These are phyloP conservation scores for Melanomma pulvis-pyrius DNA, from an alignment of 495 filamentous ascomycete species.

Conservation along the genomic window DNA sequence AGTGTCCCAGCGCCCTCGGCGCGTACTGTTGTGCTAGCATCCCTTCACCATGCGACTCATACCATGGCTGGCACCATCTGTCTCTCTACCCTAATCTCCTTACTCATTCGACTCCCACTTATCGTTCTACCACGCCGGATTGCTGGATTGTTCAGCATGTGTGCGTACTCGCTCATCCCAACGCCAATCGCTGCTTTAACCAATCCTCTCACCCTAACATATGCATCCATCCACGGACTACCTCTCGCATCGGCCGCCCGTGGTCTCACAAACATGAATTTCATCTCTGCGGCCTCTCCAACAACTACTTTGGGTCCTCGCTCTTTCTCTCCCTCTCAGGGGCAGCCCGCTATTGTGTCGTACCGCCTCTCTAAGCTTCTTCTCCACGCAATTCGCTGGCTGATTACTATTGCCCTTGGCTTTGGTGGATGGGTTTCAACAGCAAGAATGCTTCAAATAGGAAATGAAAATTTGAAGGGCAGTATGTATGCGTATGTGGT, in stretches of 20 bases:
- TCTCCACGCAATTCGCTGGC: constrained; percentile 82
- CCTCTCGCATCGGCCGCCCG: constrained; percentile 73
- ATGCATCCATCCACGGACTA: constrained; percentile 90
- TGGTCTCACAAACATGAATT: constrained; percentile 74
- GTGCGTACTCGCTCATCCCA: constrained; percentile 77
- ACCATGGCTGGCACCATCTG: constrained; percentile 94
- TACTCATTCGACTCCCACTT: constrained; percentile 83
- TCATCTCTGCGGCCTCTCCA: constrained; percentile 62
- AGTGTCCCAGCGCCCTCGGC: constrained; percentile 74
- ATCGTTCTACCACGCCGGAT: constrained; percentile 78
- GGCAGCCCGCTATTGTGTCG: constrained; percentile 56
- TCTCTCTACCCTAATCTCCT: constrained; percentile 75
- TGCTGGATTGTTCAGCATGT: constrained; percentile 62
- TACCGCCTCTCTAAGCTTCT: constrained; percentile 91
- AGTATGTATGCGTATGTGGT: constrained; percentile 95
- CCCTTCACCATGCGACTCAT: constrained; percentile 73
- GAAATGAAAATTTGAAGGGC: constrained; percentile 60
- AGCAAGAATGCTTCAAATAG: constrained; percentile 67
- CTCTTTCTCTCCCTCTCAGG: constrained; percentile 52
- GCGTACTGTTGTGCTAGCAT: constrained; percentile 77
- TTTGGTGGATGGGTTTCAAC: constrained; percentile 98
- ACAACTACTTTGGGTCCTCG: constrained; percentile 65
- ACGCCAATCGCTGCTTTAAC: constrained; percentile 81
- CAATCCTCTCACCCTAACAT: constrained; percentile 88
- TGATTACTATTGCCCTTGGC: constrained; percentile 85